Conservation (phyloP, 1,139 yeast genomes). For the Hansenula lynferdii region DNA sequence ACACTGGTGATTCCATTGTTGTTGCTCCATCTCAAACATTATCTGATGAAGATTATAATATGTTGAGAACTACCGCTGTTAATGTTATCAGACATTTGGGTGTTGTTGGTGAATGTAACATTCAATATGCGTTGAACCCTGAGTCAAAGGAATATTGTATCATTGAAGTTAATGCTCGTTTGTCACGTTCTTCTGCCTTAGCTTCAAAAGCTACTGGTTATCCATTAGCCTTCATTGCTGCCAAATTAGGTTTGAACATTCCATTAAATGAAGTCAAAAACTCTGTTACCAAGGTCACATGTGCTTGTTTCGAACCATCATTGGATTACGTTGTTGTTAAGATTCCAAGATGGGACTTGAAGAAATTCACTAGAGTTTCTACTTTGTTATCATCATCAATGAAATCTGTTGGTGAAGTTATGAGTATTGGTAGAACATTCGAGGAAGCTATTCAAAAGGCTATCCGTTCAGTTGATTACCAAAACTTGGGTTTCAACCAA, state of each 20-base stretch:
- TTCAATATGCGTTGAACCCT: conserved; percentile 96
- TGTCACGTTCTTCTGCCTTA: conserved; percentile 95
- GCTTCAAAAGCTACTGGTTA: conserved; percentile 99
- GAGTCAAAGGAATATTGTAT: conserved; percentile 92
- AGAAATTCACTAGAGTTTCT: conserved; percentile 92
- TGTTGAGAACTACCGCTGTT: conserved; percentile 97
- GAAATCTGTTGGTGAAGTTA: conserved; percentile 99
- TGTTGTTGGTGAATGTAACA: conserved; percentile 99
- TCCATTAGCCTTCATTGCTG: conserved; percentile 97
- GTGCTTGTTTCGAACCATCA: conserved; percentile 98
- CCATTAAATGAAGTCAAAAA: conserved; percentile 90
- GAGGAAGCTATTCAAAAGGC: conserved; percentile 99
- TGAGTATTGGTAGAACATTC: conserved; percentile 96
- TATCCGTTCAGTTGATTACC: conserved; percentile 92
- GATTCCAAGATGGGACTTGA: conserved; percentile 99
- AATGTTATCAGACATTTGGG: conserved; percentile 97
- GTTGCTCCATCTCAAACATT: conserved; percentile 98
- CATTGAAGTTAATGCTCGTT: conserved; percentile 96
- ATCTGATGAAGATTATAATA: conserved; percentile 95
- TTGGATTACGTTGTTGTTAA: conserved; percentile 96
- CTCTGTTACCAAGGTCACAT: conserved; percentile 91
- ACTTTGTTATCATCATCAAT: conserved; percentile 86
- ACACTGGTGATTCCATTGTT: conserved; percentile 98
- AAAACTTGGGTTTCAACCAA: conserved; percentile 88
- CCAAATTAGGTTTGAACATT: conserved; percentile 90